phyloP scores from a whole-genome alignment of 108 stramenopile species.

The Fragilaria radians region DNA sequence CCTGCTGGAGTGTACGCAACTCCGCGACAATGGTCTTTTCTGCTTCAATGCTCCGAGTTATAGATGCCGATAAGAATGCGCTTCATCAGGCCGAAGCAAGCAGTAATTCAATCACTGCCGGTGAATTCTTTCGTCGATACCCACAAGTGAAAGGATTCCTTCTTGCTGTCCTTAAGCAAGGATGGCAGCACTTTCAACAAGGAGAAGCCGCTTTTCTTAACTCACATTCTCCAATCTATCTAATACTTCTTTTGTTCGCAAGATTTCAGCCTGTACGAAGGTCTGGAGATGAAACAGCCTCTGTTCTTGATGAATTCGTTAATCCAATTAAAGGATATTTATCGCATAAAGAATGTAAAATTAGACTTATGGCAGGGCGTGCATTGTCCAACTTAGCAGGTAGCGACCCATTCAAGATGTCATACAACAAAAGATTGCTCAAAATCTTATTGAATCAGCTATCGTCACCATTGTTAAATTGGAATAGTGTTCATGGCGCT shows the following conservation, averaged over 20 bases:
- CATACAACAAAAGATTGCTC: not conserved
- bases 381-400: conserved; percentile 37
- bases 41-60: conserved; percentile 46
- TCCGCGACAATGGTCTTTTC: conserved; percentile 67
- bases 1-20: conserved; percentile 54
- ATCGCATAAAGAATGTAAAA: conserved; percentile 19
- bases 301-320: conserved; percentile 18
- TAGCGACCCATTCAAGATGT: not conserved
- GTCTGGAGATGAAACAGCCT: conserved; percentile 11
- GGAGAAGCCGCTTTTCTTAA: not conserved
- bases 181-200: conserved; percentile 8
- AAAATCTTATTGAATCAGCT: not conserved
- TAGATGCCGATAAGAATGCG: conserved; percentile 64
- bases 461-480: not conserved
- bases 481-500: conserved; percentile 19
- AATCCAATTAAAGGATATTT: conserved; percentile 22
- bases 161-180: conserved; percentile 18
- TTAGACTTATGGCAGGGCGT: conserved; percentile 40
- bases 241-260: conserved; percentile 49
- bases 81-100: conserved; percentile 26
- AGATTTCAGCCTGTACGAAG: conserved; percentile 33
- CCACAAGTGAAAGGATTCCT: conserved; percentile 33
- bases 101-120: conserved; percentile 39
- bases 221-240: conserved; percentile 27
- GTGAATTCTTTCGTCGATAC: conserved; percentile 43